phyloP scores from a whole-genome alignment of 2,329 filamentous ascomycete genomes.

The Colletotrichum gloeosporioides region DNA sequence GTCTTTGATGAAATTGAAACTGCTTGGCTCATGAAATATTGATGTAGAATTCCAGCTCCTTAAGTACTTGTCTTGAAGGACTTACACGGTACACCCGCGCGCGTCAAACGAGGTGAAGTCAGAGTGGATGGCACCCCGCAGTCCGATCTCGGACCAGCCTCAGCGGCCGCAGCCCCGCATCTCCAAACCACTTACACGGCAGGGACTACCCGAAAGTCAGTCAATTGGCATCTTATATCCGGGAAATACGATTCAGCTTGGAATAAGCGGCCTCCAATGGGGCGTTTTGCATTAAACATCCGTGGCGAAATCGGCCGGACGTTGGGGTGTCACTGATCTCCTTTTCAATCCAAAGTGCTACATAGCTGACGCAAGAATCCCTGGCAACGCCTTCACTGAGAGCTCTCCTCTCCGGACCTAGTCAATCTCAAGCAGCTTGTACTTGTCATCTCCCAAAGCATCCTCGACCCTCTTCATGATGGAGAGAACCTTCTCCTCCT shows the following conservation, averaged over 20 bases:
- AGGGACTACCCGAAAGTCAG: background rate
- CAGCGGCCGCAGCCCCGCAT: background rate
- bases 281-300: background rate
- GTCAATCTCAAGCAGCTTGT: constrained; percentile 55
- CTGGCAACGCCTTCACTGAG: background rate
- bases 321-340: background rate
- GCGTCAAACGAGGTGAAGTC: constrained; percentile 5
- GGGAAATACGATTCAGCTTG: background rate
- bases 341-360: background rate
- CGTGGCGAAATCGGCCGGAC: background rate
- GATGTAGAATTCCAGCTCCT: background rate
- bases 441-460: constrained; percentile 66
- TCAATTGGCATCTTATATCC: background rate
- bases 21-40: background rate
- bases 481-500: constrained; percentile 87
- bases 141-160: constrained; percentile 23
- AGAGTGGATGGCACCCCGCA: background rate
- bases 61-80: background rate
- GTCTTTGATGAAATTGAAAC: background rate
- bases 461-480: constrained; percentile 82
- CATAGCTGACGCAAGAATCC: background rate
- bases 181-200: background rate
- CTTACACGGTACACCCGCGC: constrained; percentile 3
- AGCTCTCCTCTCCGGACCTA: constrained; percentile 23
- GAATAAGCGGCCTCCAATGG: background rate